phyloP scores from a whole-genome alignment of 768 basidiomycete genomes.

The Trametes villosa region DNA sequence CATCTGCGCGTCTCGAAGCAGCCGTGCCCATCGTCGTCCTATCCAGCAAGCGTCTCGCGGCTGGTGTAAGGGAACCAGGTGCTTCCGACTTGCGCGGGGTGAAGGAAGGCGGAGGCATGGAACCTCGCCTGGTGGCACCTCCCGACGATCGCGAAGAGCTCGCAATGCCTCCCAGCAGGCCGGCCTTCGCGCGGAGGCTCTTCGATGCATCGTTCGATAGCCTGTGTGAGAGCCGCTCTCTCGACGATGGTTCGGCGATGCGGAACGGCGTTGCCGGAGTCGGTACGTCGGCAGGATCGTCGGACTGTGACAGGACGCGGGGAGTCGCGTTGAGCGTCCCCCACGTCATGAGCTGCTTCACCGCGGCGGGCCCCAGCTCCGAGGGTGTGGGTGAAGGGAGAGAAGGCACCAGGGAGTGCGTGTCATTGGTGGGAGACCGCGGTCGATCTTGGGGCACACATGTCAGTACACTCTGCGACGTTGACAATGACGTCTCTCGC shows the following conservation, averaged over 20 bases:
- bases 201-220: slow-evolving; percentile 83
- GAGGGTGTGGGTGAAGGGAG: slow-evolving; percentile 88
- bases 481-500: slow-evolving; percentile 32
- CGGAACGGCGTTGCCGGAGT: slow-evolving; percentile 70
- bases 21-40: slow-evolving; percentile 69
- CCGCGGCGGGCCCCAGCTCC: slow-evolving; percentile 76
- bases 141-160: slow-evolving; percentile 41
- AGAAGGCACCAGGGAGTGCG: slow-evolving; percentile 80
- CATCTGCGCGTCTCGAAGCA: slow-evolving; percentile 66
- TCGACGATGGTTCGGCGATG: slow-evolving; percentile 72
- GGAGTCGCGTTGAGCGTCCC: slow-evolving; percentile 93
- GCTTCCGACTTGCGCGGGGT: slow-evolving; percentile 79
- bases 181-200: slow-evolving; percentile 79
- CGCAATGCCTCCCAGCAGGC: slow-evolving; percentile 55
- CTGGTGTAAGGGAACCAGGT: slow-evolving; percentile 82
- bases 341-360: slow-evolving; percentile 98
- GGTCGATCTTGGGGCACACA: slow-evolving; percentile 59
- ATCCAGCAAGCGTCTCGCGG: slow-evolving; percentile 76
- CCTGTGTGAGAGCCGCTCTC: slow-evolving; percentile 82
- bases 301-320: slow-evolving; percentile 72
- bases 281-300: slow-evolving; percentile 50
- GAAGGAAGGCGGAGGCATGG: slow-evolving; percentile 82
- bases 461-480: slow-evolving; percentile 15
- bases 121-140: slow-evolving; percentile 45
- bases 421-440: slow-evolving; percentile 54